A percentile compares a stretch with the other conserved stretches of the same genome.
Conservation (phyloP, 1,284 basidiomycete species). For the Pyrrhoderma lamaoense region DNA sequence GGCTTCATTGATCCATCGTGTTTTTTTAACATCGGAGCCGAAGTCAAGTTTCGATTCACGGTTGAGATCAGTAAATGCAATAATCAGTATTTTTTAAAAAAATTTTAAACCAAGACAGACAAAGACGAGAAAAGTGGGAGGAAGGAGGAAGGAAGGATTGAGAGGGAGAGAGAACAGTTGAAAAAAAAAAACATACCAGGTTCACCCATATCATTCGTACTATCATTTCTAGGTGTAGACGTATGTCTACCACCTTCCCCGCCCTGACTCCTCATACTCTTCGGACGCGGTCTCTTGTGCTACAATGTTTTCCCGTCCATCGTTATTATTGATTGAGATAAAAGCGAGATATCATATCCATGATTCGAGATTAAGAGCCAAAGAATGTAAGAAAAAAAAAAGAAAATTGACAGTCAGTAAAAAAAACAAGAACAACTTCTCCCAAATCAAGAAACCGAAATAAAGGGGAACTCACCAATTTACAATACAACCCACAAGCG, state of each 20-base stretch:
- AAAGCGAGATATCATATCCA: conserved; percentile 23
- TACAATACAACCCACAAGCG: conserved; percentile 75
- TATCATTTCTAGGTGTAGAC: conserved; percentile 48
- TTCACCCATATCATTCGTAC: conserved; percentile 33
- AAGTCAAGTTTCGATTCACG: too few species aligned
- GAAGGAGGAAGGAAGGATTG: neutral
- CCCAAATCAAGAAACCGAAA: conserved; percentile 13
- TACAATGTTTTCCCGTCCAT: too few species aligned
- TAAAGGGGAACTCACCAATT: conserved; percentile 45
- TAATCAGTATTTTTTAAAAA: too few species aligned
- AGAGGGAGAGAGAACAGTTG: conserved; percentile 26
- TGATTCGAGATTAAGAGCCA: conserved; percentile 11
- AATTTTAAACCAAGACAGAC: conserved; percentile 19
- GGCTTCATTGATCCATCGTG: conserved; percentile 36
- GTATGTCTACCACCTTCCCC: conserved; percentile 59
- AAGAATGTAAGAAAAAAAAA: conserved; percentile 19
- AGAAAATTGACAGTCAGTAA: conserved; percentile 5
- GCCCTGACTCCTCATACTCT: conserved; percentile 71
- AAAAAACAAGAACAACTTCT: conserved; percentile 23
- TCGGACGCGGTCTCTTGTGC: conserved; percentile 78
- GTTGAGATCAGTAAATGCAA: too few species aligned
- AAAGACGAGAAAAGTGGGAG: conserved; percentile 20
- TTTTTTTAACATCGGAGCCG: too few species aligned
- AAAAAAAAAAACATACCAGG: conserved; percentile 26
- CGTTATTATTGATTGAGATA: too few species aligned